Conservation (phyloP, 768 basidiomycete species). For the Termitomyces sp. region DNA sequence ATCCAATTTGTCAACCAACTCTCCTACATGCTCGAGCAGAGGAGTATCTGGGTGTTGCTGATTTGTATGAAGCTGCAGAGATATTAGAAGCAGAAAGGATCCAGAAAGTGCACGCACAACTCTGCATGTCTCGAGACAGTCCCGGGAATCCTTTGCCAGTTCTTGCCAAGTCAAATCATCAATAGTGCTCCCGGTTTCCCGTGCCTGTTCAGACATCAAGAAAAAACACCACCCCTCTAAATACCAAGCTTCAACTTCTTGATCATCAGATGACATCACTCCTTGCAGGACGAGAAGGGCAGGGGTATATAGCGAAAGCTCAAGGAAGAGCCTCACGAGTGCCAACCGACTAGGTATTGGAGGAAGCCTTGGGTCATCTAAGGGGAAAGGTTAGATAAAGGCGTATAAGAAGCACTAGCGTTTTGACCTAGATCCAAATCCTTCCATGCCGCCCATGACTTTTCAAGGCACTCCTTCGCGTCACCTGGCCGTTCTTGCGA, state of each 20-base stretch:
- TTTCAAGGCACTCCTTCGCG: slow-evolving; percentile 62
- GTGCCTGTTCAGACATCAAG: slow-evolving; percentile 69
- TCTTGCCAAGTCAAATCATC: slow-evolving; percentile 68
- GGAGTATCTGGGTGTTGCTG: slow-evolving; percentile 75
- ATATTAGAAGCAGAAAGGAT: slow-evolving; percentile 2
- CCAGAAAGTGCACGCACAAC: slow-evolving; percentile 41
- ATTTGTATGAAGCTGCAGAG: slow-evolving; percentile 54
- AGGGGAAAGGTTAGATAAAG: neutral
- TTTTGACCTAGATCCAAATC: slow-evolving; percentile 49
- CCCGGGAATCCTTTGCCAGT: slow-evolving; percentile 69
- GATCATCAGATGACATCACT: slow-evolving; percentile 74
- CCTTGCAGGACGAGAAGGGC: slow-evolving; percentile 75
- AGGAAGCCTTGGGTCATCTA: slow-evolving; percentile 66
- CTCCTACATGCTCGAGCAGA: slow-evolving; percentile 67
- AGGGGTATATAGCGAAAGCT: slow-evolving; percentile 62
- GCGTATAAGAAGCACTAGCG: neutral
- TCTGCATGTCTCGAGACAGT: slow-evolving; percentile 81
- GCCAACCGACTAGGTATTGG: slow-evolving; percentile 66
- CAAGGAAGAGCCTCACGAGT: slow-evolving; percentile 79
- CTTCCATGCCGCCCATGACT: slow-evolving; percentile 65
- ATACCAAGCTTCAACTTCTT: slow-evolving; percentile 90
- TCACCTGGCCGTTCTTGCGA: slow-evolving; percentile 84
- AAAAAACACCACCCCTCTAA: slow-evolving; percentile 94
- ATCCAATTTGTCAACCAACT: slow-evolving; percentile 66
- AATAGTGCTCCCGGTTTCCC: slow-evolving; percentile 45